These are phyloP conservation scores for Osmanthus fragrans DNA, from an alignment of 257 asterid species.

Conservation along the genomic window DNA sequence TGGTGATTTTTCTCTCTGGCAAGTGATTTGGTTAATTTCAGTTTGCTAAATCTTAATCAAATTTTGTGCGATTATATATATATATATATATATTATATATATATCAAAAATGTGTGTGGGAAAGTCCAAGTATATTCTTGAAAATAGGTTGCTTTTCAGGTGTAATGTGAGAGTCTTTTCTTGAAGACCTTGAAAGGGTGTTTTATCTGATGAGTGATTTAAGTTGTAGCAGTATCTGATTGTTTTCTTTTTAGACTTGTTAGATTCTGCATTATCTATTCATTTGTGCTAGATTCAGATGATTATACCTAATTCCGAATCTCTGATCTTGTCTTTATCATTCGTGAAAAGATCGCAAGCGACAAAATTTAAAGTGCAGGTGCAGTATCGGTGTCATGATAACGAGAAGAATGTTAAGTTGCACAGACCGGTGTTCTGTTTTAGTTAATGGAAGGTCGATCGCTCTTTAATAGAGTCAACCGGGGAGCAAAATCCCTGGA, in stretches of 20 bases:
- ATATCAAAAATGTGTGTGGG: too few species aligned
- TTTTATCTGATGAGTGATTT: not conserved
- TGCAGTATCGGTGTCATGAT: not conserved
- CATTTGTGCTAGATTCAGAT: not conserved
- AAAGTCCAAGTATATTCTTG: slow-evolving; percentile 11
- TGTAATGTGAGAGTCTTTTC: not conserved
- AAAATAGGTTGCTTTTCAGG: slow-evolving; percentile 1
- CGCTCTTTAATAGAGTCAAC: not conserved
- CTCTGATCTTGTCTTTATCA: not conserved
- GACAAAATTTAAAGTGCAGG: not conserved
- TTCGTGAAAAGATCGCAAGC: not conserved
- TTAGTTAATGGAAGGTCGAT: not conserved
- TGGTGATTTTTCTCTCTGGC: not conserved
- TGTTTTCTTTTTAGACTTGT: not conserved
- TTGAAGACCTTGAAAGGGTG: not conserved
- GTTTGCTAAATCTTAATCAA: not conserved
- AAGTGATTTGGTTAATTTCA: not conserved
- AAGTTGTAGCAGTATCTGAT: not conserved
- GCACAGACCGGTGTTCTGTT: not conserved
- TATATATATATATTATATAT: too few species aligned
- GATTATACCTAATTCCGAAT: not conserved
- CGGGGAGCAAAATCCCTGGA: not conserved
- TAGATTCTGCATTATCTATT: not conserved
- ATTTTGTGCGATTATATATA: not conserved
- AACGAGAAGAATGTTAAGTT: not conserved